Conservation (phyloP, 2,329 filamentous ascomycete species). For the Beauveria varroae region DNA sequence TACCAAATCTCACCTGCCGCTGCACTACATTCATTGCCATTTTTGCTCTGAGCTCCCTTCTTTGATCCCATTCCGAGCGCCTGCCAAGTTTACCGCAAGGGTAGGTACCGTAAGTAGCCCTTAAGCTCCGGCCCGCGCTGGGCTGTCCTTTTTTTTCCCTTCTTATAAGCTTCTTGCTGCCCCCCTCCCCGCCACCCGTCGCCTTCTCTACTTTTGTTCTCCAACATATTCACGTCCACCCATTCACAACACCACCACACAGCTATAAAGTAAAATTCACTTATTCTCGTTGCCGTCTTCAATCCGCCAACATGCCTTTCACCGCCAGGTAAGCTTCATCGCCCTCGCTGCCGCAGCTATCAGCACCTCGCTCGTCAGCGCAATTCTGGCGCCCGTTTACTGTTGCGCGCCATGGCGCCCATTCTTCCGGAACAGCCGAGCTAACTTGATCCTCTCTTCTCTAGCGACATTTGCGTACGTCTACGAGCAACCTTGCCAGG, state of each 20-base stretch:
- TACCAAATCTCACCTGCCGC: neutral
- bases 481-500: neutral
- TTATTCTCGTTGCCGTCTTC: neutral
- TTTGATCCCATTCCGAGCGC: neutral
- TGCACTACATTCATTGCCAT: neutral
- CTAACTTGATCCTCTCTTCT: neutral
- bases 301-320: conserved; percentile 45
- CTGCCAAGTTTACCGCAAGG: neutral
- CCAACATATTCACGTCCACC: neutral
- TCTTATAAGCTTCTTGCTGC: conserved; percentile 11
- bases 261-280: neutral
- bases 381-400: neutral
- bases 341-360: neutral
- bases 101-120: neutral
- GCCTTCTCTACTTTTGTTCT: neutral
- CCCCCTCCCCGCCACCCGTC: neutral
- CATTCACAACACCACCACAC: neutral
- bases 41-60: neutral
- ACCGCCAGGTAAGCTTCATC: conserved; percentile 43
- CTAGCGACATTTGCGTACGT: conserved; percentile 11
- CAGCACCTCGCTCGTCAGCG: neutral
- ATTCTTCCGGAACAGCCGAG: neutral
- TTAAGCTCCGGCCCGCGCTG: neutral
- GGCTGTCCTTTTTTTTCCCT: neutral
- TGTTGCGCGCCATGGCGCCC: neutral